Percentiles rank a stretch among this genome's conserved stretches.
These are phyloP conservation scores for Microbotryum intermedium DNA, from an alignment of 1,284 basidiomycete genomes.

Conservation along the genomic window DNA sequence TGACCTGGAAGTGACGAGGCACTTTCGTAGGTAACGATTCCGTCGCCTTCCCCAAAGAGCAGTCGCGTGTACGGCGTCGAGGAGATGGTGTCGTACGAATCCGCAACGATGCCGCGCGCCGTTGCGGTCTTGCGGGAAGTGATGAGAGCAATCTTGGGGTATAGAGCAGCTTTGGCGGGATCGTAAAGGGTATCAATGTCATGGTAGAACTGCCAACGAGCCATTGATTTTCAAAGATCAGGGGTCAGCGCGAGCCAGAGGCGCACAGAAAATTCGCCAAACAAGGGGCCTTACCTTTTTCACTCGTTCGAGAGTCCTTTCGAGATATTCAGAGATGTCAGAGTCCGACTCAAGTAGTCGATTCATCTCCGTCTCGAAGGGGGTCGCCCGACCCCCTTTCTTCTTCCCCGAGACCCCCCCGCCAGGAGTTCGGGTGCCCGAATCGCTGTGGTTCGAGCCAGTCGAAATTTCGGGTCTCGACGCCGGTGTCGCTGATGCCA, in stretches of 20 bases:
- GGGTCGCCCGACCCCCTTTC: too few species aligned
- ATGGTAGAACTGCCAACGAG: constrained; percentile 29
- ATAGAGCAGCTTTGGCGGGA: constrained; percentile 19
- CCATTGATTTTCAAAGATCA: too few species aligned
- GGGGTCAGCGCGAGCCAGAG: too few species aligned
- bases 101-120: constrained; percentile 34
- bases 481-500: too few species aligned
- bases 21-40: constrained; percentile 36
- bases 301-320: constrained; percentile 24
- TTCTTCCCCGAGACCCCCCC: too few species aligned
- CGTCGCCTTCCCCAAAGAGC: constrained; percentile 34
- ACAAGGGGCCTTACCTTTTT: not conserved
- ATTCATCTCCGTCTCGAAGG: too few species aligned
- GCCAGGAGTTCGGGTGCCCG: too few species aligned
- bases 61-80: constrained; percentile 16
- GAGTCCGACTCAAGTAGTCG: too few species aligned
- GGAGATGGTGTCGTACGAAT: constrained; percentile 16
- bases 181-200: constrained; percentile 33
- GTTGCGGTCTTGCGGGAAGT: constrained; percentile 35
- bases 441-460: too few species aligned
- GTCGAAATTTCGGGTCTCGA: too few species aligned
- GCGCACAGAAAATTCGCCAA: not conserved
- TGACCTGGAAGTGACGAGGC: constrained; percentile 34
- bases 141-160: constrained; percentile 37
- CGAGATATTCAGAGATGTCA: constrained; percentile 23